A percentile compares a stretch with the other conserved stretches of the same genome.
Evolutionary conservation across 768 basidiomycete genomes (phyloP).

Genomic region (Hysterangium stoloniferum): DNA sequence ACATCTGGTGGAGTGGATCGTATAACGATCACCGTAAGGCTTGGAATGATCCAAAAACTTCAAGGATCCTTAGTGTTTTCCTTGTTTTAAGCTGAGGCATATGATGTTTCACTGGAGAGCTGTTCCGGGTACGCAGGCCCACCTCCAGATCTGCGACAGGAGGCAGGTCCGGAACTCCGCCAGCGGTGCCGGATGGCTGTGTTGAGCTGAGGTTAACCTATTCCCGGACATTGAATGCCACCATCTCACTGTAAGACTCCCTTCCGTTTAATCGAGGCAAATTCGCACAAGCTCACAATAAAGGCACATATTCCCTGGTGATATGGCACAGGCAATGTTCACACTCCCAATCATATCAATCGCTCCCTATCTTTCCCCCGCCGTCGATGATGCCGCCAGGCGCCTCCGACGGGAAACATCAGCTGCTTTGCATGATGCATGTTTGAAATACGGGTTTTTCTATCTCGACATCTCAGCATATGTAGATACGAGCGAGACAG

Average conservation of each 20-base stretch:
- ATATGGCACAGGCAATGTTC: not conserved
- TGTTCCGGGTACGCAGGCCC: too few species aligned
- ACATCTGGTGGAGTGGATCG: too few species aligned
- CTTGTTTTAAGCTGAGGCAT: too few species aligned
- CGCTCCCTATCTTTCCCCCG: constrained; percentile 47
- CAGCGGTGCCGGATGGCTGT: not conserved
- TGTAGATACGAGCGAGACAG: constrained; percentile 48
- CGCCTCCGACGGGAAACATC: constrained; percentile 13
- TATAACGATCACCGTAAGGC: too few species aligned
- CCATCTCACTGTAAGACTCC: not conserved
- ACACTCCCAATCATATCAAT: constrained; percentile 68
- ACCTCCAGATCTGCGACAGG: too few species aligned
- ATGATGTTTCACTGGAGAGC: too few species aligned
- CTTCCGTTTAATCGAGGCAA: not conserved
- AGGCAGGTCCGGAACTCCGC: not conserved
- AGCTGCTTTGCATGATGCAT: constrained; percentile 60
- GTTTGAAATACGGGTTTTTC: constrained; percentile 81
- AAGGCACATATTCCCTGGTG: not conserved
- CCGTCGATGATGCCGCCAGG: constrained; percentile 32
- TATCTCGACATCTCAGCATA: constrained; percentile 68
- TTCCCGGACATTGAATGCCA: not conserved
- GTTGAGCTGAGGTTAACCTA: not conserved
- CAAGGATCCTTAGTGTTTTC: too few species aligned
- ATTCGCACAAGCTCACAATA: not conserved
- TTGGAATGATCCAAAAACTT: too few species aligned